phyloP scores from a whole-genome alignment of 108 stramenopile species.

The Nitzschia palea region DNA sequence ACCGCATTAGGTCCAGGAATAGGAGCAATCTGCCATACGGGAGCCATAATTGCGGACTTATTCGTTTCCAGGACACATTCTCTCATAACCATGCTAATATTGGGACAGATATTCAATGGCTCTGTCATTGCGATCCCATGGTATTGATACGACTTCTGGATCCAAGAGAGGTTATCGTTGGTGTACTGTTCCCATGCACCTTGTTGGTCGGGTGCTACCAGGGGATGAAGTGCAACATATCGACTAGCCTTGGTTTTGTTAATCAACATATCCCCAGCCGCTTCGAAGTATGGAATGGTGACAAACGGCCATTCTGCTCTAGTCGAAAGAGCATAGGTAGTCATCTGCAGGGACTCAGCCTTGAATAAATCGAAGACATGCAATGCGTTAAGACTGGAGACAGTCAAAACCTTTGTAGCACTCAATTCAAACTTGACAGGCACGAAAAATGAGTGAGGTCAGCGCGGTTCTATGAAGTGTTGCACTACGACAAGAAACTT shows the following conservation, averaged over 20 bases:
- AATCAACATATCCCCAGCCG: neutral
- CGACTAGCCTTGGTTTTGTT: neutral
- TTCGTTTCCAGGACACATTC: neutral
- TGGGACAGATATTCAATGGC: neutral
- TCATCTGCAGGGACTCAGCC: conserved; percentile 3
- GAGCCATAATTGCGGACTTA: neutral
- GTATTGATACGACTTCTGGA: neutral
- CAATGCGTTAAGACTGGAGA: neutral
- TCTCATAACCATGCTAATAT: neutral
- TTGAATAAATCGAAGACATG: neutral
- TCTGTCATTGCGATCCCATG: neutral
- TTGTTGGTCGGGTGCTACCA: neutral
- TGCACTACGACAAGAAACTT: too few relatives aligned
- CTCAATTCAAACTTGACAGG: neutral
- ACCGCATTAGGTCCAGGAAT: neutral
- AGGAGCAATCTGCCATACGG: conserved; percentile 9
- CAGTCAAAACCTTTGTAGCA: neutral
- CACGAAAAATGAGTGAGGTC: neutral
- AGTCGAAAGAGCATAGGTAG: neutral
- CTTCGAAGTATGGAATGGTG: conserved; percentile 11
- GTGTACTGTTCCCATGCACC: conserved; percentile 3
- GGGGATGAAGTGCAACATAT: neutral
- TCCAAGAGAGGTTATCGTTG: neutral
- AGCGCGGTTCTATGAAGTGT: neutral
- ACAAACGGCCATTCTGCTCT: conserved; percentile 27